Conservation (phyloP, 306 rosid genomes). For the Lathyrus sativus region DNA sequence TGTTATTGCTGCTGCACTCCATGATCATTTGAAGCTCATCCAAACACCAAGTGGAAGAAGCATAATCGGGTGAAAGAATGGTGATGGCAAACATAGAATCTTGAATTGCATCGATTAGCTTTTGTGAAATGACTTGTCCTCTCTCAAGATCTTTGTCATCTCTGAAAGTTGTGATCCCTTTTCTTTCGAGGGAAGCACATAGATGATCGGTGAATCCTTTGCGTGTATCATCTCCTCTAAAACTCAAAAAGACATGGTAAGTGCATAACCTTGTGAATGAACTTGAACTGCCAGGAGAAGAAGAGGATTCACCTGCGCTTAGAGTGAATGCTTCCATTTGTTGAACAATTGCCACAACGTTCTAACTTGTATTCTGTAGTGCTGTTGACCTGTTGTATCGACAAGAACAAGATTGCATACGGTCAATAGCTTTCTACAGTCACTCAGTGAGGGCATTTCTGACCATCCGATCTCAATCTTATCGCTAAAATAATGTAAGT, state of each 20-base stretch:
- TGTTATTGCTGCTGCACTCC: background rate
- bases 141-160: slow-evolving; percentile 27
- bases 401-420: too few species aligned
- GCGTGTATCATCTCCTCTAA: slow-evolving; percentile 15
- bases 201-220: slow-evolving; percentile 23
- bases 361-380: too few species aligned
- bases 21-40: slow-evolving; percentile 31
- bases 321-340: background rate
- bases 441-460: too few species aligned
- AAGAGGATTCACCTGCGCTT: background rate
- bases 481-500: too few species aligned
- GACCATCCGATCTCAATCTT: too few species aligned
- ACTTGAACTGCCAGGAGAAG: background rate
- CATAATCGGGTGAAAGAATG: slow-evolving; percentile 14
- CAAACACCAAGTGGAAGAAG: slow-evolving; percentile 25
- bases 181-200: slow-evolving; percentile 5
- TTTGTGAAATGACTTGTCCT: background rate
- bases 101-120: slow-evolving; percentile 25
- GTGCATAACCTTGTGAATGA: background rate
- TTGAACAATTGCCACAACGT: background rate
- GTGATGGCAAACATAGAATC: slow-evolving; percentile 11
- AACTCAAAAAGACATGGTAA: slow-evolving; percentile 22
- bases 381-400: too few species aligned
- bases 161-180: slow-evolving; percentile 19
- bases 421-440: too few species aligned